Conservation (phyloP, 306 rosid species). For the Mimosa bimucronata region DNA sequence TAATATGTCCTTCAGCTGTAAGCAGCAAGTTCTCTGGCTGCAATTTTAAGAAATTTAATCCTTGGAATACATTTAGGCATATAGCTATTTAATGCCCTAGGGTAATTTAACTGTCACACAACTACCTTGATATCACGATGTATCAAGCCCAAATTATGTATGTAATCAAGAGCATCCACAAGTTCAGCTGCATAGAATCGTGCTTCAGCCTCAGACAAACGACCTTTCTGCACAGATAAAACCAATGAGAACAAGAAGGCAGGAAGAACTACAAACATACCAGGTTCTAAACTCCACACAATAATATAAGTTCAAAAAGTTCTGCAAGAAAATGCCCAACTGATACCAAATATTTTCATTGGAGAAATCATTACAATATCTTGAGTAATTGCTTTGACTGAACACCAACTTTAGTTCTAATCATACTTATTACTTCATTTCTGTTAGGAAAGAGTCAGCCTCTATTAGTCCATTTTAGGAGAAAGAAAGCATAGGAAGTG, state of each 20-base stretch:
- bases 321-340: not conserved
- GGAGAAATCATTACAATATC: not conserved
- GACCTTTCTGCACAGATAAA: slow-evolving; percentile 75
- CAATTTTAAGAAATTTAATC: slow-evolving; percentile 42
- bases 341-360: not conserved
- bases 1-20: slow-evolving; percentile 86
- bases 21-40: slow-evolving; percentile 99
- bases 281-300: not conserved
- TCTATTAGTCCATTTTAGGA: too few species aligned
- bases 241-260: slow-evolving; percentile 31
- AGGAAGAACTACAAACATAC: not conserved
- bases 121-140: slow-evolving; percentile 98
- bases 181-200: slow-evolving; percentile 95
- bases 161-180: slow-evolving; percentile 94
- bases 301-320: not conserved
- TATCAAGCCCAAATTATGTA: slow-evolving; percentile 89
- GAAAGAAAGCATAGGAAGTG: too few species aligned
- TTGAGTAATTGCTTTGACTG: not conserved
- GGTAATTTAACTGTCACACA: slow-evolving; percentile 15
- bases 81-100: not conserved
- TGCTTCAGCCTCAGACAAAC: slow-evolving; percentile 86
- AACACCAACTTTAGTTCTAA: not conserved
- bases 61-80: not conserved
- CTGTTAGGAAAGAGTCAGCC: too few species aligned
- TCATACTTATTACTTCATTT: not conserved